Evolutionary conservation across 176 grass and related monocot species (phyloP).

Genomic region (Carex kokanica): DNA sequence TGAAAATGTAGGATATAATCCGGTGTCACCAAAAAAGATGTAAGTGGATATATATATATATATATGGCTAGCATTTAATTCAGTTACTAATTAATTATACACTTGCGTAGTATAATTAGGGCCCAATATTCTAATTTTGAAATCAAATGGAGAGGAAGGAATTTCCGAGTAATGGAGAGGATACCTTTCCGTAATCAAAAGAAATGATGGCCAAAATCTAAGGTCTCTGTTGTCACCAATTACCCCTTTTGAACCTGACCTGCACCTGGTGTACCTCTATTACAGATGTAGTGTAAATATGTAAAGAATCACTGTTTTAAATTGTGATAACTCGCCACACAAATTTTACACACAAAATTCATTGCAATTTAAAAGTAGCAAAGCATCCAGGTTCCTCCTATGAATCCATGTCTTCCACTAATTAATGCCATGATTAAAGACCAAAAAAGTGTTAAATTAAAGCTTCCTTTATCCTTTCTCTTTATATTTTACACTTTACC

Average conservation of each 20-base stretch:
- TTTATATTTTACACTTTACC: conserved; percentile 25
- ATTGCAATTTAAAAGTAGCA: background rate
- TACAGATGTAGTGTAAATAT: background rate
- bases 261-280: background rate
- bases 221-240: conserved; percentile 18
- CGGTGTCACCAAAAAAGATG: too few species aligned
- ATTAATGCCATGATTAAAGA: conserved; percentile 23
- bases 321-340: background rate
- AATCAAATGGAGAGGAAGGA: background rate
- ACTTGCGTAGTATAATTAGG: background rate
- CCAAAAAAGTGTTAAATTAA: conserved; percentile 14
- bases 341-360: background rate
- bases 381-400: background rate
- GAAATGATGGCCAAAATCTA: conserved; percentile 25
- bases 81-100: too few species aligned
- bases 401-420: conserved; percentile 21
- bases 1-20: too few species aligned
- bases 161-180: background rate
- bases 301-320: background rate
- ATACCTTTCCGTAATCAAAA: background rate
- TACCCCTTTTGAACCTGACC: background rate
- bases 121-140: background rate
- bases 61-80: too few species aligned
- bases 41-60: too few species aligned
- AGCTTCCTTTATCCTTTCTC: conserved; percentile 17